Conservation (phyloP, 768 basidiomycete species). For the Infundibulicybe gibba region DNA sequence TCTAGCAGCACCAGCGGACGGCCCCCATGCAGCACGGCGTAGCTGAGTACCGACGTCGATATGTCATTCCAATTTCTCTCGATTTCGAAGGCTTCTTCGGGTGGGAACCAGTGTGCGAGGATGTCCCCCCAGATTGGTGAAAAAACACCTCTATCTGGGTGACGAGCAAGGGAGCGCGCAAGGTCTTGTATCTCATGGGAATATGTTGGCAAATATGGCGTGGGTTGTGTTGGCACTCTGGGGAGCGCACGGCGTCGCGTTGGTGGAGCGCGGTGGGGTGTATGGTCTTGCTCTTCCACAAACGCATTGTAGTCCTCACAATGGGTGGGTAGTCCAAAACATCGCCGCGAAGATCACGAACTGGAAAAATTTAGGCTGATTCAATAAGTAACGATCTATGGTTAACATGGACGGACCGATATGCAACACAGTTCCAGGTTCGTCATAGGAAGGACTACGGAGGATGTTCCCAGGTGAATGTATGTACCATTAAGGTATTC, state of each 20-base stretch:
- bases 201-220: background rate
- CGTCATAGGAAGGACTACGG: too few species aligned
- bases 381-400: too few species aligned
- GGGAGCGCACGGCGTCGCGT: background rate
- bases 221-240: background rate
- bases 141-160: background rate
- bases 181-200: background rate
- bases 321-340: too few species aligned
- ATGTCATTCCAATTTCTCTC: slow-evolving; percentile 7
- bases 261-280: too few species aligned
- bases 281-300: too few species aligned
- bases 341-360: too few species aligned
- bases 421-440: too few species aligned
- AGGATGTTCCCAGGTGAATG: too few species aligned
- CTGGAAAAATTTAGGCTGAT: too few species aligned
- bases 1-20: slow-evolving; percentile 4
- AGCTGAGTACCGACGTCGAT: slow-evolving; percentile 1
- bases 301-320: too few species aligned
- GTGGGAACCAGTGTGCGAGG: slow-evolving; percentile 14
- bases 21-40: background rate
- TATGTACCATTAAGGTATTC: too few species aligned
- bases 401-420: too few species aligned
- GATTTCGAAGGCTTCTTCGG: slow-evolving; percentile 7
- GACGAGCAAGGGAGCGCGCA: background rate
- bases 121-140: slow-evolving; percentile 13